Evolutionary conservation across 1,284 basidiomycete species (phyloP).

Genomic region (Bjerkandera adusta): DNA sequence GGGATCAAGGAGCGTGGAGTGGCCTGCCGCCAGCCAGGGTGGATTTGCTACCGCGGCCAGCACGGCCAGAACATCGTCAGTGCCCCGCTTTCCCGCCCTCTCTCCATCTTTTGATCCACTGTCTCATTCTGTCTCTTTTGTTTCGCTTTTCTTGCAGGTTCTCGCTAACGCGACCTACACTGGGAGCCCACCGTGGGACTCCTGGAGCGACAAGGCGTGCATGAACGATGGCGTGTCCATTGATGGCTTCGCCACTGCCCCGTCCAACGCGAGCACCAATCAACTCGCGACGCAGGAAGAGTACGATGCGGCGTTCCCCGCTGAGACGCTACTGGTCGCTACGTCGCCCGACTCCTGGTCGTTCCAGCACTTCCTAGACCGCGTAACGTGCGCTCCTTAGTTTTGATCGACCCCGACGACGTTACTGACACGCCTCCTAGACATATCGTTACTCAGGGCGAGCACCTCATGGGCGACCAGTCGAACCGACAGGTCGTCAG

Average conservation of each 20-base stretch:
- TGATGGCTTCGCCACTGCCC: conserved; percentile 1
- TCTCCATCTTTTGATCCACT: background rate
- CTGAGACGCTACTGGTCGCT: conserved; percentile 10
- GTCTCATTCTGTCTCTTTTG: no score
- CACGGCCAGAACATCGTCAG: conserved; percentile 11
- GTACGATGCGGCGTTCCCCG: conserved; percentile 7
- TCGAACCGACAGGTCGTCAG: conserved; percentile 3
- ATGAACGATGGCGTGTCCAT: conserved; percentile 11
- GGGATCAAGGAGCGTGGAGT: conserved; percentile 9
- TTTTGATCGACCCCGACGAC: background rate
- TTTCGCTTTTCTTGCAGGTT: background rate
- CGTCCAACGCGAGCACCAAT: conserved; percentile 1
- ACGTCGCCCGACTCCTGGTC: conserved; percentile 14
- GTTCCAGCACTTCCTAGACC: conserved; percentile 14
- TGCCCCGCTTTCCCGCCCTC: background rate
- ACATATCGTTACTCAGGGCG: conserved; percentile 7
- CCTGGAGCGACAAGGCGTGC: conserved; percentile 10
- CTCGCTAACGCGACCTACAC: conserved; percentile 13
- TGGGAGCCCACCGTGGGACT: conserved; percentile 4
- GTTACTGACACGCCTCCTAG: background rate
- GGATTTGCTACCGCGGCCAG: conserved; percentile 13
- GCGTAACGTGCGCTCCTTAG: conserved; percentile 12
- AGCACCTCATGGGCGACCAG: background rate
- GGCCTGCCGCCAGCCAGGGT: conserved; percentile 6
- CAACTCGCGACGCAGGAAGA: no score